These are phyloP conservation scores for Prunus mume DNA, from an alignment of 306 rosid genomes.

Conservation along the genomic window DNA sequence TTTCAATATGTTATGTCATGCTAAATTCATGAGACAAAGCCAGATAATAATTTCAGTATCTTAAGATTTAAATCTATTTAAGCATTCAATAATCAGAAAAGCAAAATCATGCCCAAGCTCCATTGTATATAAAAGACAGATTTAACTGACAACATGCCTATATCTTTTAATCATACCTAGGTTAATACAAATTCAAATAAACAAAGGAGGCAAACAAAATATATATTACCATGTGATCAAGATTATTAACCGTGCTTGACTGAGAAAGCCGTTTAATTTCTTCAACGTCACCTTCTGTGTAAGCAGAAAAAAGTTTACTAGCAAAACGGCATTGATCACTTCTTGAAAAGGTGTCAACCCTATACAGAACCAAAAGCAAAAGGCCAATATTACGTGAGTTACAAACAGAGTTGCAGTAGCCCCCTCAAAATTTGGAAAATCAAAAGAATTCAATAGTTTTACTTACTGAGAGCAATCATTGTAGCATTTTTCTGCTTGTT, in stretches of 20 bases:
- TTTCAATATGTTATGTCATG: neutral
- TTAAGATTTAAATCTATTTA: too few species aligned
- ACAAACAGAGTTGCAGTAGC: neutral
- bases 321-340: constrained; percentile 81
- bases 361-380: constrained; percentile 19
- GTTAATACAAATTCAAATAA: neutral
- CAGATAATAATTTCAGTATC: neutral
- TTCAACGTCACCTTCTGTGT: constrained; percentile 72
- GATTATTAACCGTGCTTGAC: constrained; percentile 69
- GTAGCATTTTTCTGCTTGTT: constrained; percentile 93
- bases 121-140: neutral
- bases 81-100: neutral
- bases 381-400: neutral
- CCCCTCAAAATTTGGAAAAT: neutral
- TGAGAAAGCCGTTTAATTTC: constrained; percentile 76
- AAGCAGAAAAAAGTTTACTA: constrained; percentile 76
- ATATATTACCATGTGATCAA: constrained; percentile 69
- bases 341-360: constrained; percentile 76
- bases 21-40: neutral
- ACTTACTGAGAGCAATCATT: constrained; percentile 94
- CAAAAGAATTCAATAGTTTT: neutral
- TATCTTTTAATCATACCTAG: neutral
- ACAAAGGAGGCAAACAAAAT: neutral
- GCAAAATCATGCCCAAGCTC: neutral
- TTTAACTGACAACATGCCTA: neutral